phyloP scores from a whole-genome alignment of 2,329 filamentous ascomycete genomes.

The Didymella arachidicola region DNA sequence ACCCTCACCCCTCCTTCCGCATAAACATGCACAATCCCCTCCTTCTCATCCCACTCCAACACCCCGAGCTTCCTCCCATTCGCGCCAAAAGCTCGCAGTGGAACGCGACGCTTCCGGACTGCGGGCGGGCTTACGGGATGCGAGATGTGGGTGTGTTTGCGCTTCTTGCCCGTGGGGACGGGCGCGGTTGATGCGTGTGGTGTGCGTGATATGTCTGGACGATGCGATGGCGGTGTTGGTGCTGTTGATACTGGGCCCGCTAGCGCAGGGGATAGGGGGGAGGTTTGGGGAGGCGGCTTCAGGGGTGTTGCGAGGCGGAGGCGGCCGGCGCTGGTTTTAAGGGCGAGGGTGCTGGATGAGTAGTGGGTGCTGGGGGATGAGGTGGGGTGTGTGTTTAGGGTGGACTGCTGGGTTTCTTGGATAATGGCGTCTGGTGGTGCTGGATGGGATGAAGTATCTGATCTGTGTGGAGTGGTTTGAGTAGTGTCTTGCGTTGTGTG shows the following conservation, averaged over 20 bases:
- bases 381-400: slow-evolving; percentile 13
- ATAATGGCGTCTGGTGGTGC: slow-evolving; percentile 22
- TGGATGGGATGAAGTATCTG: slow-evolving; percentile 12
- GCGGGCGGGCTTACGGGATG: slow-evolving; percentile 9
- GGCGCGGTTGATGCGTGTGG: neutral
- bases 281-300: neutral
- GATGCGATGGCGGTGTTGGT: neutral
- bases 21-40: slow-evolving; percentile 1
- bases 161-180: neutral
- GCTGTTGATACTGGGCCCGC: slow-evolving; percentile 1
- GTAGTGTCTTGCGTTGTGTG: slow-evolving; percentile 35
- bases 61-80: slow-evolving; percentile 3
- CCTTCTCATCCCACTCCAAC: slow-evolving; percentile 2
- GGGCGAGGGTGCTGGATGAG: slow-evolving; percentile 35
- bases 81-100: neutral
- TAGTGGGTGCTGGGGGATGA: slow-evolving; percentile 22
- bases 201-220: no score
- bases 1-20: slow-evolving; percentile 2
- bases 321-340: slow-evolving; percentile 31
- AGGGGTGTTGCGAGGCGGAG: slow-evolving; percentile 10
- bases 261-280: neutral
- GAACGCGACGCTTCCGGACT: neutral
- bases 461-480: slow-evolving; percentile 29
- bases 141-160: neutral
- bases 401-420: slow-evolving; percentile 30